Percentiles rank a stretch among this genome's conserved stretches.
phyloP scores from a whole-genome alignment of 2,329 filamentous ascomycete genomes.

The Exophiala sideris region DNA sequence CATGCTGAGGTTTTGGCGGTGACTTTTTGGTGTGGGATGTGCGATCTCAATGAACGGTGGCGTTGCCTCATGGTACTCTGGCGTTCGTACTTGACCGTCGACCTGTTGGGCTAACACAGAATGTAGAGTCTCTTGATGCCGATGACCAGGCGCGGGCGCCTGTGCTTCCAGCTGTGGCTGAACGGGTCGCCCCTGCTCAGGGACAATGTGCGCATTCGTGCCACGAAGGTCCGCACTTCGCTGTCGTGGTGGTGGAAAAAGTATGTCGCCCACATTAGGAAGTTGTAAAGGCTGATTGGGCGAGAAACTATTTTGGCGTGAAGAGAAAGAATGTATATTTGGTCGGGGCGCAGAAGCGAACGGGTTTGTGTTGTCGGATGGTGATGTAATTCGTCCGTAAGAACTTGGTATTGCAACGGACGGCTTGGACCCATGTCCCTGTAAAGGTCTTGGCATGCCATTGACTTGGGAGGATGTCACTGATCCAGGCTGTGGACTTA shows the following conservation, averaged over 20 bases:
- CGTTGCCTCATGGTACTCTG: conserved; percentile 12
- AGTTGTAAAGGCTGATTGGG: conserved; percentile 55
- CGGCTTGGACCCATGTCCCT: conserved; percentile 68
- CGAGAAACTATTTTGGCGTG: conserved; percentile 47
- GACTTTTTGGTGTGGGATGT: conserved; percentile 59
- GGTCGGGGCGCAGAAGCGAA: conserved; percentile 36
- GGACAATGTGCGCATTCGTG: background rate
- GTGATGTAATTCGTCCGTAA: conserved; percentile 58
- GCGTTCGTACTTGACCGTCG: conserved; percentile 18
- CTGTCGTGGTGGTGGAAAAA: conserved; percentile 60
- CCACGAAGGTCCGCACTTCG: conserved; percentile 10
- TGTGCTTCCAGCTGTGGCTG: conserved; percentile 9
- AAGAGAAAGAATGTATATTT: conserved; percentile 17
- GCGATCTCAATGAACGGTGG: conserved; percentile 51
- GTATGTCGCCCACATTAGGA: conserved; percentile 44
- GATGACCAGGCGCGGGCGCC: conserved; percentile 39
- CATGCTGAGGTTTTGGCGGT: conserved; percentile 70
- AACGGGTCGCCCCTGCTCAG: conserved; percentile 5
- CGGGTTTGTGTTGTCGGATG: conserved; percentile 65
- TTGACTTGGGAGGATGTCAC: conserved; percentile 69
- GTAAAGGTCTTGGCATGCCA: conserved; percentile 51
- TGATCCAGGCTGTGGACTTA: conserved; percentile 63
- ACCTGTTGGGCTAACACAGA: conserved; percentile 15
- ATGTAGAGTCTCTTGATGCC: conserved; percentile 36
- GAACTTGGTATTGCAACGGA: conserved; percentile 65